Base-by-base conservation (phyloP, 257 asterid genomes). In the Solanum pennellii region DNA sequence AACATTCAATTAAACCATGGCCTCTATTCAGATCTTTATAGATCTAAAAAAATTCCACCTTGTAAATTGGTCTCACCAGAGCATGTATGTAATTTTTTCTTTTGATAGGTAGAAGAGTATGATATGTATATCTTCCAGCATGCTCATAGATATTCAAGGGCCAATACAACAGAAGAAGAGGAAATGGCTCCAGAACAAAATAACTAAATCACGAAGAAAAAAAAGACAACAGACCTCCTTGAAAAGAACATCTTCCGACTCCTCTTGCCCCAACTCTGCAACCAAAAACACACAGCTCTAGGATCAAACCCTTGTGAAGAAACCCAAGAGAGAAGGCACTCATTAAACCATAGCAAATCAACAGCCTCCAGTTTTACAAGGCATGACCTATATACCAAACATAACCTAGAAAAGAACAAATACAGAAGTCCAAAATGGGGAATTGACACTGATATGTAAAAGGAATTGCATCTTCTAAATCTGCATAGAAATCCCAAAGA, bases 211-310 rank as follows among this genome's bases (percentile, higher is more conserved):
- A n/a, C 23, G 41, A 9, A 52, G 23, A 69, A 83, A 83, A 59
- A 52, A 68, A 84, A 66, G 52, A 87, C 20, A 79, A 35, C 92
- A 27, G 12, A 95, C 99, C 98, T 95, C 97, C 94, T 97, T 97
- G 86, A 97, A 97, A 86, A 90, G 96, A 92, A 96, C 96, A 89
- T 97, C 99, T 90, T 97, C 97, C 0, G 94, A 90, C 89, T 97
- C 99, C 92, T 95, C 99, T 90, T 89, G 92, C 90, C 96, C 94
- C 91, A 97, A 85, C 89, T 93, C 99, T 97, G 99, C 91, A 92
- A 88, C 89, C 88, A 93, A 91, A 91, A 74, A 86, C 31, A 86
- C 31, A 83, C 39, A 85, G 68, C 59, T 82, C 85, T 82, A 39
- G 20, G 20, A 86, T 72, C 84, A 18, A n/a, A 49, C 45, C 18